Base-by-base conservation (phyloP, 345 rosid species). In the Draba incana region DNA sequence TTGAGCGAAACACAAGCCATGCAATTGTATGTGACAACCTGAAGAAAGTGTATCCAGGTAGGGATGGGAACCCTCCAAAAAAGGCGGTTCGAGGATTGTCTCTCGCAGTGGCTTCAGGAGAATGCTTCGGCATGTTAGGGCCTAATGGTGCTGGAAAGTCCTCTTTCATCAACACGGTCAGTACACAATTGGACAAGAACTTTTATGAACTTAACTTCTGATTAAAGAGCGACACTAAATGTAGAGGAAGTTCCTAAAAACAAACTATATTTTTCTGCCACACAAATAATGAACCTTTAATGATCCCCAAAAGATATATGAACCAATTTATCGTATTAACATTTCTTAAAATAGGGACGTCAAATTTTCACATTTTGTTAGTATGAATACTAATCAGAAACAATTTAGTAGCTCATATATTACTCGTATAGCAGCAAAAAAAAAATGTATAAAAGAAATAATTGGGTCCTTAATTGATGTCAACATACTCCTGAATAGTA, bases 131-230 rank as follows among this genome's bases (percentile, higher is more conserved):
- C 44, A 85, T 94, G 90, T 90, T 94, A 57, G 98, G 99, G 57
- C 98, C 98, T 2, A 94, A 94, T 77, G 99, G 97, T 51, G 98
- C 99, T 13, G 98, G 99, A 42, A 94, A 94, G 71, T 88, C 99
- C 45, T 92, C 97, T 33, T 89, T 94, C 70, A 94, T 94, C 58
- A 89, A 81, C 53, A 92, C 92, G 99, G 99, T 92, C 49, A 78
- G 84, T 84, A 48, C 57, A 15, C 33, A 61, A 54, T 31, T 33
- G 41, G 24, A 9, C n/a, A 68, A 49, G 38, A 25, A 13, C 8
- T 13, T 35, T 33, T 12, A 38, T 23, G 58, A 53, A 16, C 24
- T 28, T 14, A 39, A 28, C 24, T 66, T 65, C 5, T 61, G 7
- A 31, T 20, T 1, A 51, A n/a, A 47, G 11, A 5, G 6, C 7